A percentile compares a stretch with the other conserved stretches of the same genome.
These are phyloP conservation scores for Penicillium pancosmium DNA, from an alignment of 495 filamentous ascomycete species.

Conservation along the genomic window DNA sequence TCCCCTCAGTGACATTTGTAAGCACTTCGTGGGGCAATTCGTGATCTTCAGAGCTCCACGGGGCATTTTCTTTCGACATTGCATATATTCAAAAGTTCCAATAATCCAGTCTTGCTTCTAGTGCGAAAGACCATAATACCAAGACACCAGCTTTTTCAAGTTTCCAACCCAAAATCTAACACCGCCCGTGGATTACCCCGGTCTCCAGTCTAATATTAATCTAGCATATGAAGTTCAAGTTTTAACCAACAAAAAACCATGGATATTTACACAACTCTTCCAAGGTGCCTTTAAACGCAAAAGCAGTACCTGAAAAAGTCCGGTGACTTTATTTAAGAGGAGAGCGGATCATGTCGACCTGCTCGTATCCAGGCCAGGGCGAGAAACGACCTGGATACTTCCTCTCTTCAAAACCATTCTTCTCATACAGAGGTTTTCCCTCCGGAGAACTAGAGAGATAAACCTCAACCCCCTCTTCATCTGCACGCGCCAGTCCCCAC, in stretches of 20 bases:
- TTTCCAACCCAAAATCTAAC: too few species aligned
- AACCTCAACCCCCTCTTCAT: constrained; percentile 39
- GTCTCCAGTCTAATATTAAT: too few species aligned
- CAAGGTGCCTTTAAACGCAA: too few species aligned
- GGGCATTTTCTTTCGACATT: too few species aligned
- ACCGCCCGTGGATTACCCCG: too few species aligned
- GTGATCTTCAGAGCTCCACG: too few species aligned
- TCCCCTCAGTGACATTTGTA: not conserved
- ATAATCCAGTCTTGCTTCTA: not conserved
- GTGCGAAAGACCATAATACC: too few species aligned
- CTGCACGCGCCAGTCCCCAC: constrained; percentile 45
- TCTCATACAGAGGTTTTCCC: constrained; percentile 37
- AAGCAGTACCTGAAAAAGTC: too few species aligned
- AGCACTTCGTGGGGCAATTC: not conserved
- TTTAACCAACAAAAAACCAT: not conserved
- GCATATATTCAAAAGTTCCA: not conserved
- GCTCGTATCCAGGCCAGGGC: constrained; percentile 24
- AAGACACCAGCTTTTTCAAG: too few species aligned
- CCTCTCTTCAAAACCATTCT: constrained; percentile 30
- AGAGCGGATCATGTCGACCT: constrained; percentile 26
- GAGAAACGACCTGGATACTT: constrained; percentile 14
- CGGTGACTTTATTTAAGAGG: not conserved
- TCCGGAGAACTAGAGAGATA: constrained; percentile 37
- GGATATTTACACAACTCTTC: too few species aligned
- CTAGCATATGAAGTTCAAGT: not conserved